These are phyloP conservation scores for Plicaturopsis crispa DNA, from an alignment of 768 basidiomycete species.

Conservation along the genomic window DNA sequence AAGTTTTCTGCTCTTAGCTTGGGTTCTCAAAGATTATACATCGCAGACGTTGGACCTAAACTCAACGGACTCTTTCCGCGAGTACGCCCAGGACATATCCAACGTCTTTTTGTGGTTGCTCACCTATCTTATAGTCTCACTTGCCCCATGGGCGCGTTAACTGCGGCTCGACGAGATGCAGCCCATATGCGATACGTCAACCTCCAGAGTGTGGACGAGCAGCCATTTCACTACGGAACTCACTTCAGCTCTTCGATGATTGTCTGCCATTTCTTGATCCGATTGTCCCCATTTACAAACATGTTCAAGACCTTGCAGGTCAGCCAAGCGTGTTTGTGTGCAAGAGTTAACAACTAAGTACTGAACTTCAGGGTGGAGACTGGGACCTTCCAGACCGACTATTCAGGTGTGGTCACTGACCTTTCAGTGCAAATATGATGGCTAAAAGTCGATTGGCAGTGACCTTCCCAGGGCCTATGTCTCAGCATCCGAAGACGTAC, in stretches of 20 bases:
- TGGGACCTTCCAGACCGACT: slow-evolving; percentile 90
- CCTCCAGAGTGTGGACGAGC: slow-evolving; percentile 72
- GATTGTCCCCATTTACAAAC: slow-evolving; percentile 83
- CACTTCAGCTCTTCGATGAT: slow-evolving; percentile 98
- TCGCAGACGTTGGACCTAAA: slow-evolving; percentile 62
- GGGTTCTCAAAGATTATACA: slow-evolving; percentile 83
- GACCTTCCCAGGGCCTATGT: slow-evolving; percentile 76
- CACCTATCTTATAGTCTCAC: slow-evolving; percentile 45
- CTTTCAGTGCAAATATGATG: slow-evolving; percentile 1
- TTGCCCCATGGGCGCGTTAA: slow-evolving; percentile 88
- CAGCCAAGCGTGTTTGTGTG: slow-evolving; percentile 7
- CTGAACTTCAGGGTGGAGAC: slow-evolving; percentile 67
- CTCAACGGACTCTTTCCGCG: slow-evolving; percentile 56
- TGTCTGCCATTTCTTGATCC: slow-evolving; percentile 88
- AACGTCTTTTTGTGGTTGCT: not conserved
- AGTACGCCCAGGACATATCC: slow-evolving; percentile 38
- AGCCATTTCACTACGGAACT: slow-evolving; percentile 89
- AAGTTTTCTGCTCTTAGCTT: slow-evolving; percentile 41
- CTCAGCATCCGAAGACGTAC: slow-evolving; percentile 77
- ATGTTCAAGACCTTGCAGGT: slow-evolving; percentile 90
- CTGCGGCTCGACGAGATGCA: slow-evolving; percentile 62
- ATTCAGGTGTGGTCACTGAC: slow-evolving; percentile 46
- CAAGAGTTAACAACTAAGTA: not conserved
- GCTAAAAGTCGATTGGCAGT: slow-evolving; percentile 28
- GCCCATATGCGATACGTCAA: slow-evolving; percentile 71